Evolutionary conservation across 495 filamentous ascomycete genomes (phyloP).

Genomic region (Aspergillus conjunctus): DNA sequence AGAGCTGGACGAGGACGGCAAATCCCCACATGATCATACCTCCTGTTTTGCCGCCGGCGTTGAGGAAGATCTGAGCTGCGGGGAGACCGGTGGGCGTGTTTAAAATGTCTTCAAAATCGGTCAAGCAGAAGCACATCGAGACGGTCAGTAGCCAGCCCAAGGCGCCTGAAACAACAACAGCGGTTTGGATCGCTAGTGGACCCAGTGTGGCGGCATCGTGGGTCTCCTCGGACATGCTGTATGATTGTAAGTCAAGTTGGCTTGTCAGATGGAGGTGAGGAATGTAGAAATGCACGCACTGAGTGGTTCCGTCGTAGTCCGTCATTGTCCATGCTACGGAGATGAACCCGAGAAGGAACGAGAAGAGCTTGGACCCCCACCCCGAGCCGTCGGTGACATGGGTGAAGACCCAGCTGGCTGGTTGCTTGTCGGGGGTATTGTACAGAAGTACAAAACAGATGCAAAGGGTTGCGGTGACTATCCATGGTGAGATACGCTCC

Average conservation of each 20-base stretch:
- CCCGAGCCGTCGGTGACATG: constrained; percentile 67
- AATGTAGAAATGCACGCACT: constrained; percentile 39
- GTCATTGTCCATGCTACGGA: constrained; percentile 79
- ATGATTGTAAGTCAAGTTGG: neutral
- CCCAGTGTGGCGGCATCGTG: constrained; percentile 69
- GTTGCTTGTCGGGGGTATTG: constrained; percentile 64
- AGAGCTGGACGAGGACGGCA: constrained; percentile 70
- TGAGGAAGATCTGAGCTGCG: constrained; percentile 71
- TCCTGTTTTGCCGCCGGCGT: constrained; percentile 62
- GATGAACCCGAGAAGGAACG: constrained; percentile 68
- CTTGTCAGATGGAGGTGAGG: constrained; percentile 21
- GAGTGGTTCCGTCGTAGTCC: constrained; percentile 74
- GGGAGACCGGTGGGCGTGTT: constrained; percentile 64
- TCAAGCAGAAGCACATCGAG: constrained; percentile 69
- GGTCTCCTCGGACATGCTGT: constrained; percentile 72
- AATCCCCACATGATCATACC: constrained; percentile 71
- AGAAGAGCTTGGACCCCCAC: constrained; percentile 65
- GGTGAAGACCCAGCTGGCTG: constrained; percentile 67
- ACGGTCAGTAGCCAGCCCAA: constrained; percentile 68
- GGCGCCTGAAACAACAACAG: constrained; percentile 65
- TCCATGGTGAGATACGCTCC: constrained; percentile 6
- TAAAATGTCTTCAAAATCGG: constrained; percentile 64
- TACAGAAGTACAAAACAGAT: constrained; percentile 66
- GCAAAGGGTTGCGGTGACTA: constrained; percentile 56
- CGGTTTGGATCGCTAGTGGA: constrained; percentile 63